A percentile compares a stretch with the other conserved stretches of the same genome.
Conservation (phyloP, 345 rosid species). For the Melaleuca alternifolia region DNA sequence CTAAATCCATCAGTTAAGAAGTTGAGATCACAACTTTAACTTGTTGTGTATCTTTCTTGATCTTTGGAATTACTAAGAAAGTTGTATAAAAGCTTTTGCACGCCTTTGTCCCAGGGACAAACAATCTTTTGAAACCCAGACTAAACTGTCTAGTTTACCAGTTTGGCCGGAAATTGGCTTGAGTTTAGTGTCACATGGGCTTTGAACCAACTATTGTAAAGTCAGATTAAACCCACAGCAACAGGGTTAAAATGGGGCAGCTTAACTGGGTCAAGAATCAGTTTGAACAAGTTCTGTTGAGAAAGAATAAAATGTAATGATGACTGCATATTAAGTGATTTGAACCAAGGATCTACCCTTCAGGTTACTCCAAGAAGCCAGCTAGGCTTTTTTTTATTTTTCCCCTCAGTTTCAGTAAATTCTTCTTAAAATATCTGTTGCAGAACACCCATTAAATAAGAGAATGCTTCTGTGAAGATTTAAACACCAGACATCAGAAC, state of each 20-base stretch:
- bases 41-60: background rate
- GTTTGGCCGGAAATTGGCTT: background rate
- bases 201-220: background rate
- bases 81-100: background rate
- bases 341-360: background rate
- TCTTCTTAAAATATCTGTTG: background rate
- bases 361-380: background rate
- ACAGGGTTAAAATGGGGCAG: background rate
- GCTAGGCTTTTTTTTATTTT: background rate
- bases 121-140: background rate
- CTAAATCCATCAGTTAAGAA: background rate
- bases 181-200: background rate
- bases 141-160: background rate
- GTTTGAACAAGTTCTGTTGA: background rate
- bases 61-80: background rate
- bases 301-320: background rate
- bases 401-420: background rate
- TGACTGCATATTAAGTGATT: background rate
- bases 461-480: background rate
- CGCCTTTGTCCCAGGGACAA: background rate
- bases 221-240: background rate
- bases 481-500: background rate
- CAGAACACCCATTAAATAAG: background rate
- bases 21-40: background rate
- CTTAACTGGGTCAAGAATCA: background rate